Evolutionary conservation across 768 basidiomycete species (phyloP), one percentile per base, ranked within the genome.

Genomic region (Kondoa subrosea): DNA sequence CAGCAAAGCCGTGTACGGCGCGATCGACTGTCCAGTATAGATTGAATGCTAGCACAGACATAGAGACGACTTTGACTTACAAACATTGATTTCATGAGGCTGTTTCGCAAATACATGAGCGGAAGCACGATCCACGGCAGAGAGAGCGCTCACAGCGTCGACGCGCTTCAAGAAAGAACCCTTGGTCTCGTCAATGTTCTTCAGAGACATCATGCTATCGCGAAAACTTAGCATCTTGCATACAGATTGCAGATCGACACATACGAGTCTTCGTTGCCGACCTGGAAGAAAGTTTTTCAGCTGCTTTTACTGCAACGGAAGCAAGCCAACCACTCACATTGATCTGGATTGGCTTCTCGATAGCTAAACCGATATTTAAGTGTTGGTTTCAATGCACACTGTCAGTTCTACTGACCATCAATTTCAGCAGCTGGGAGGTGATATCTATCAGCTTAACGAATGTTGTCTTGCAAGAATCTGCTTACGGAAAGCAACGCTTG

Each of bases 401-500:
- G n/a, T n/a, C n/a, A n/a, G n/a, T n/a, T n/a, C n/a, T n/a, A n/a
- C n/a, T n/a, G n/a, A n/a, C n/a, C n/a, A 21, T 50, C 40, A 21
- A 50, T 50, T 21, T 50, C 40, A 50, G 40, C 40, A 50, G 40
- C n/a, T n/a, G n/a, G n/a, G n/a, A n/a, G n/a, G n/a, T n/a, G n/a
- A n/a, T n/a, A n/a, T n/a, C n/a, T n/a, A n/a, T n/a, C n/a, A n/a
- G n/a, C n/a, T n/a, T n/a, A n/a, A n/a, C n/a, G n/a, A n/a, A n/a
- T n/a, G n/a, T n/a, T n/a, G n/a, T n/a, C n/a, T n/a, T n/a, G n/a
- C n/a, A n/a, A n/a, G n/a, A n/a, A n/a, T n/a, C n/a, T n/a, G n/a
- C n/a, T n/a, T n/a, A n/a, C n/a, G 40, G 63, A 26, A 60, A 8
- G 30, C 12, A n/a, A 68, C 30, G 62, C 76, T 75, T 4, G 74